Evolutionary conservation across 306 rosid genomes (phyloP), one percentile per base, ranked within the genome.

Genomic region (Vachellia pachyceras): DNA sequence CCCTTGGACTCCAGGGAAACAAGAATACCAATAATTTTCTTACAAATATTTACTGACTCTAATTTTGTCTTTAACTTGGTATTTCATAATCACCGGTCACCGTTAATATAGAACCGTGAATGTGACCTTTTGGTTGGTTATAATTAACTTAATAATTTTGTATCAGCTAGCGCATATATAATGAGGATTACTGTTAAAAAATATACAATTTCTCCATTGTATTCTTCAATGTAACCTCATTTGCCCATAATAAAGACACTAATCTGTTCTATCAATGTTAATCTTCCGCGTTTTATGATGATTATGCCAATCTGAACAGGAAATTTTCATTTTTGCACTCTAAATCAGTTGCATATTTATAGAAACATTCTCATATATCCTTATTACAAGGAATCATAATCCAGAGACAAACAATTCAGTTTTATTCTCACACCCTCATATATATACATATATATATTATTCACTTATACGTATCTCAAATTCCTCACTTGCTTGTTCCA

Each of bases 311-410:
- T 20, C 41, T 17, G 2, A 36, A 57, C 45, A 25, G 35, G 23
- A 50, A 36, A 70, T 46, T 0, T 25, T 46, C 1, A 74, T 20
- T 60, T 82, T 10, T 23, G 20, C 49, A 58, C 39, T 5, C 66
- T 13, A 68, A 75, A 46, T 23, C 1, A 45, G 65, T 20, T 84
- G 37, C 61, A 39, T 35, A 84, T 76, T 75, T 42, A 82, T 50
- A 58, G 6, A 58, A 14, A 58, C 0, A 22, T 37, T 17, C 37
- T 22, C 65, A 58, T 23, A 9, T 23, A 23, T 60, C 37, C 39
- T 5, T 23, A 23, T 11, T 23, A 23, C 15, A 25, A 60, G 37
- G 37, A 23, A 4, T 3, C 7, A 61, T 25, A 25, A 60, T 23
- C 39, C 8, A 29, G 37, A 60, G 37, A 60, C 39, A 60, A 61